Evolutionary conservation across 352 stramenopile species (phyloP).

Genomic region (Globisporangium yorkense): DNA sequence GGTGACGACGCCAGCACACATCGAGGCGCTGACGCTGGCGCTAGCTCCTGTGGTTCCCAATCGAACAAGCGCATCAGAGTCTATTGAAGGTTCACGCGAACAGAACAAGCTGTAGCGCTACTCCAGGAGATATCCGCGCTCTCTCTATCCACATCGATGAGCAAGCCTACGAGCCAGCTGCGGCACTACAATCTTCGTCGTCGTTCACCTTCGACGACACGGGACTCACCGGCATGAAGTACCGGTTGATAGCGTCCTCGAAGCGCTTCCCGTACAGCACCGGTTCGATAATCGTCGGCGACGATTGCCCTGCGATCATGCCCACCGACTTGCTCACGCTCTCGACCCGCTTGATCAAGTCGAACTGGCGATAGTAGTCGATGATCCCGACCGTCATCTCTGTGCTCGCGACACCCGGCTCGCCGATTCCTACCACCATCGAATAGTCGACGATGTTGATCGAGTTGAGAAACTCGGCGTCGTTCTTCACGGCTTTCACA

Average conservation of each 20-base stretch:
- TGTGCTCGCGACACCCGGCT: constrained; percentile 22
- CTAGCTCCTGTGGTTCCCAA: constrained; percentile 13
- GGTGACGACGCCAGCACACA: constrained; percentile 38
- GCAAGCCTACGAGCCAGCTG: neutral
- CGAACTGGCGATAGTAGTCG: constrained; percentile 98
- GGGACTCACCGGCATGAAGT: constrained; percentile 96
- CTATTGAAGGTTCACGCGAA: neutral
- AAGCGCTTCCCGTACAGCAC: constrained; percentile 95
- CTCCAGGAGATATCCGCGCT: neutral
- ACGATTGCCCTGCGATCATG: constrained; percentile 97
- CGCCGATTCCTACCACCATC: constrained; percentile 92
- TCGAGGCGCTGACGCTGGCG: constrained; percentile 45
- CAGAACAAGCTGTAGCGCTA: neutral
- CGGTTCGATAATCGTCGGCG: constrained; percentile 97
- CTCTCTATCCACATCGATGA: neutral
- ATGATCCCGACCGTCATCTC: constrained; percentile 97
- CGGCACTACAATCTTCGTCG: constrained; percentile 3
- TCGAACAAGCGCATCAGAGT: neutral
- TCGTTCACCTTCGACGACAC: constrained; percentile 49
- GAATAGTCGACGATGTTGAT: constrained; percentile 99
- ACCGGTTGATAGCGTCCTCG: constrained; percentile 91
- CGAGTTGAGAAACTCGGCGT: constrained; percentile 96
- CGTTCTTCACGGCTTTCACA: constrained; percentile 91
- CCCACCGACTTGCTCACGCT: constrained; percentile 96
- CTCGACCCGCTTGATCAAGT: constrained; percentile 99